Evolutionary conservation across 192 early-diverging fungal species (phyloP).

Genomic region (Chytriomyces sp.): DNA sequence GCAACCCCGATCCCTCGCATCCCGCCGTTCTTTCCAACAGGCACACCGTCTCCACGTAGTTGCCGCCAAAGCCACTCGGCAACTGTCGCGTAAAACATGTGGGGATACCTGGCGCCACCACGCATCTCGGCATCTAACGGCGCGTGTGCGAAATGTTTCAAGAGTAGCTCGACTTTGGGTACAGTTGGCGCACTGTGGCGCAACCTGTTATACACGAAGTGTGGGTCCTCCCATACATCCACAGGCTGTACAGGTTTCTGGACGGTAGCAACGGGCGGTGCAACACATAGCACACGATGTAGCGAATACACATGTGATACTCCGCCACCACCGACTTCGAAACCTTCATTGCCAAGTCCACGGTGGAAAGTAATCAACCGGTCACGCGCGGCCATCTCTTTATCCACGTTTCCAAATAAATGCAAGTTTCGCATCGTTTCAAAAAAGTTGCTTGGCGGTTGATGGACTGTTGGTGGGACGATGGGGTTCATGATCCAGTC

Average conservation of each 20-base stretch:
- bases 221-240: background rate
- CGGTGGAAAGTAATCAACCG: background rate
- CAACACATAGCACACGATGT: background rate
- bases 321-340: too few species aligned
- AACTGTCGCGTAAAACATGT: background rate
- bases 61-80: background rate
- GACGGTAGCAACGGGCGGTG: background rate
- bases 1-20: background rate
- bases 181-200: background rate
- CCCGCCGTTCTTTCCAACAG: background rate
- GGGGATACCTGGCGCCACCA: background rate
- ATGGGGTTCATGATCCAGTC: background rate
- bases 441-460: background rate
- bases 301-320: background rate
- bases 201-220: background rate
- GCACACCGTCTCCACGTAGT: background rate
- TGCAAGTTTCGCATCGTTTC: background rate
- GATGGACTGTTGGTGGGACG: too few species aligned
- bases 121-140: background rate
- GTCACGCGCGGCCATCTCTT: too few species aligned
- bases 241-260: background rate
- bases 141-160: background rate
- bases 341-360: background rate
- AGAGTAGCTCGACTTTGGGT: background rate
- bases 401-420: background rate